These are phyloP conservation scores for Pleoardoris graminearum DNA, from an alignment of 2,329 filamentous ascomycete genomes.

Conservation along the genomic window DNA sequence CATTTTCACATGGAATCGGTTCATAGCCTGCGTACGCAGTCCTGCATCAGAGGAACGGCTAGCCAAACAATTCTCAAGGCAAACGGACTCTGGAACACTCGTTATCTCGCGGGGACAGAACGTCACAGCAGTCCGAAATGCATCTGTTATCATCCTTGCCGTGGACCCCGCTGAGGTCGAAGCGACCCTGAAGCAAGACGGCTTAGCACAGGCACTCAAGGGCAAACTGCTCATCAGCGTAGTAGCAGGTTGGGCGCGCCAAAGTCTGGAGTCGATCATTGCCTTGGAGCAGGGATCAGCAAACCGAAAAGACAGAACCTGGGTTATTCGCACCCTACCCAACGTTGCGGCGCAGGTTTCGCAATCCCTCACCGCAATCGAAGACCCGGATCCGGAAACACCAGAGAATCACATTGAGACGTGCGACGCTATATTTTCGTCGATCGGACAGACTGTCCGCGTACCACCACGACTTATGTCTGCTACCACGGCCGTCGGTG, in stretches of 20 bases:
- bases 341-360: constrained; percentile 52
- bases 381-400: constrained; percentile 24
- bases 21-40: constrained; percentile 51
- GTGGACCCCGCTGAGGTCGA: constrained; percentile 53
- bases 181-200: constrained; percentile 43
- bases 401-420: constrained; percentile 20
- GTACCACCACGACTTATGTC: constrained; percentile 30
- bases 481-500: constrained; percentile 33
- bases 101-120: constrained; percentile 44
- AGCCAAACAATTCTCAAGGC: constrained; percentile 34
- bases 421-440: constrained; percentile 27
- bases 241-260: constrained; percentile 54
- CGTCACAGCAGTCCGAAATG: constrained; percentile 38
- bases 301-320: constrained; percentile 23
- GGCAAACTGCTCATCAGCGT: constrained; percentile 58
- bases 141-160: constrained; percentile 52
- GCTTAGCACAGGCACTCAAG: constrained; percentile 45
- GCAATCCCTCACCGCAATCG: constrained; percentile 46
- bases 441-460: constrained; percentile 27
- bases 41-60: constrained; percentile 43
- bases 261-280: constrained; percentile 47
- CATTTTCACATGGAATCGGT: constrained; percentile 31
- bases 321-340: constrained; percentile 49
- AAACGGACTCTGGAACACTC: constrained; percentile 31
- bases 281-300: constrained; percentile 17